Evolutionary conservation across 768 basidiomycete species (phyloP), one percentile per base, ranked within the genome.

Genomic region (Rhodotorula diobovata): DNA sequence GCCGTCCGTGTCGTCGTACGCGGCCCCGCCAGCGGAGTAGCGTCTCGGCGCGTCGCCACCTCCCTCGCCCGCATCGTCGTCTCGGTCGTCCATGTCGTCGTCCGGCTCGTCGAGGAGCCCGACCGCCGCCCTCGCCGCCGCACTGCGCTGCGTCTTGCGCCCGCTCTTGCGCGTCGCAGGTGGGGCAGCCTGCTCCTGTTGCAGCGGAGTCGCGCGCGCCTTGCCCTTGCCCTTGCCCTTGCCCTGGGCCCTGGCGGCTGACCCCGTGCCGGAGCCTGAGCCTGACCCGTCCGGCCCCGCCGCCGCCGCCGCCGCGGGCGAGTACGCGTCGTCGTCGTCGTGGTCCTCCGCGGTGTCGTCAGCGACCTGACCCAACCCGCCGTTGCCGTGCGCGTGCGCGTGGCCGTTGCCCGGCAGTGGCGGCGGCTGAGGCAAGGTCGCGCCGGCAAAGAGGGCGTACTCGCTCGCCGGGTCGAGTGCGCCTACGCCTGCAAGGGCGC

Each of bases 161-260:
- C 28, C 41, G 58, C 41, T 59, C 25, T 39, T 43, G 37, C 57
- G 48, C 48, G 46, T 21, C 46, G 7, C 25, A 12, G 48, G 18
- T 5, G 48, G 48, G 28, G n/a, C 28, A 7, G 51, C 28, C 51
- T 4, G 23, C 21, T 20, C 15, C 21, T 50, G 9, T 25, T 21
- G 32, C 45, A 32, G 21, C 2, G 18, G 48, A 50, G n/a, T 3
- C 21, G 48, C 61, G 37, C 37, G 50, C 51, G 34, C 61, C 37
- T 63, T 62, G 20, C 61, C 61, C 61, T 62, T 63, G 37, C 61
- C 61, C 37, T 41, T 63, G 32, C 34, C 53, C 6, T n/a, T n/a
- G n/a, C n/a, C n/a, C n/a, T n/a, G n/a, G n/a, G n/a, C n/a, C n/a
- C n/a, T n/a, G n/a, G n/a, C n/a, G n/a, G n/a, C n/a, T n/a, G n/a